Conservation (phyloP, 345 rosid species). For the Eucalyptus sideroxylon region DNA sequence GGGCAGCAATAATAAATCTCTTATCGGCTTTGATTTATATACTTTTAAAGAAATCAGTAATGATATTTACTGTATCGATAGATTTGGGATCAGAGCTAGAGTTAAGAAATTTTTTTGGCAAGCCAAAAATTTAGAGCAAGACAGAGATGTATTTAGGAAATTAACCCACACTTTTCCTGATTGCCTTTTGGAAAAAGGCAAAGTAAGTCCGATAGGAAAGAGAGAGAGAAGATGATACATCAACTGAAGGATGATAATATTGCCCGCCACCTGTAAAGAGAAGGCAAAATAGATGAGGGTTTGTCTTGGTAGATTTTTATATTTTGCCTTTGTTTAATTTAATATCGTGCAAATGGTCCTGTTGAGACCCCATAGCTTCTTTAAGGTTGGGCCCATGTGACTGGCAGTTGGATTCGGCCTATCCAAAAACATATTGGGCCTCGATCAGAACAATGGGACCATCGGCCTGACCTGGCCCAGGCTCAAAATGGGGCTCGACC, state of each 20-base stretch:
- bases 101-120: too few relatives aligned
- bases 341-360: background rate
- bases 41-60: background rate
- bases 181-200: background rate
- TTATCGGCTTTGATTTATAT: background rate
- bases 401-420: background rate
- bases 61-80: accelerated
- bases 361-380: background rate
- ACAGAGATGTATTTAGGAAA: background rate
- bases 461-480: too few relatives aligned
- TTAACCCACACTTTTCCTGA: background rate
- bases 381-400: background rate
- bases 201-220: background rate
- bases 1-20: too few relatives aligned
- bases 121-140: background rate
- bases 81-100: background rate
- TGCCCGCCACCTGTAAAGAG: background rate
- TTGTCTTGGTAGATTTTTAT: background rate
- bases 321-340: background rate
- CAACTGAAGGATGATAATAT: too few relatives aligned
- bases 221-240: too few relatives aligned
- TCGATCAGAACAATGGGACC: accelerated
- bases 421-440: background rate
- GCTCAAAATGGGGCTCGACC: too few relatives aligned
- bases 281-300: background rate